phyloP scores from a whole-genome alignment of 2,329 filamentous ascomycete genomes.

The Pseudogymnoascus sp. region DNA sequence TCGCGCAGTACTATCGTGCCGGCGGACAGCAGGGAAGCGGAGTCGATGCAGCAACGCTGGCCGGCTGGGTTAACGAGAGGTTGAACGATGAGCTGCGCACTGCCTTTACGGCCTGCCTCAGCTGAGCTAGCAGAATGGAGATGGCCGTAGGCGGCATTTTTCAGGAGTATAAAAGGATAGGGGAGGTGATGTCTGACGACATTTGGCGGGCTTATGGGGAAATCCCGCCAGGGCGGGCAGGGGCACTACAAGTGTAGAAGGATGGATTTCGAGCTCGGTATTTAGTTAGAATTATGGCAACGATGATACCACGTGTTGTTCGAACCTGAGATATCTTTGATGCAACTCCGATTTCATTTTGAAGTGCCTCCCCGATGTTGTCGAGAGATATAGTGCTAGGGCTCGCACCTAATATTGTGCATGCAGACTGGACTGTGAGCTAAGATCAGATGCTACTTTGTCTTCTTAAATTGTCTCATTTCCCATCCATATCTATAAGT shows the following conservation, averaged over 20 bases:
- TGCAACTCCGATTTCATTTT: not conserved
- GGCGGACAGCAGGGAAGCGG: not conserved
- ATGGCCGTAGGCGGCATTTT: not conserved
- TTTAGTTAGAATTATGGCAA: constrained; percentile 5
- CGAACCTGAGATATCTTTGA: not conserved
- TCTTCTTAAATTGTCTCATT: not conserved
- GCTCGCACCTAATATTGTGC: not conserved
- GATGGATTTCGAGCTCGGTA: not conserved
- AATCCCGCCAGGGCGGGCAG: not conserved
- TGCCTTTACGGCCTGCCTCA: not conserved
- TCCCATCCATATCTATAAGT: not conserved
- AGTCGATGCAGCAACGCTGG: not conserved
- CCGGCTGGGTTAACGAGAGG: constrained; percentile 1
- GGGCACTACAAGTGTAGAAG: constrained; percentile 3
- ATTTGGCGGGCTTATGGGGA: constrained; percentile 1
- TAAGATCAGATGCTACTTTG: not conserved
- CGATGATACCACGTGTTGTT: not conserved
- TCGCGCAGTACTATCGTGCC: constrained; percentile 34
- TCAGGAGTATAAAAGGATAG: constrained; percentile 4
- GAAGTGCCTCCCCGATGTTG: not conserved
- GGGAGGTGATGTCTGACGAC: not conserved
- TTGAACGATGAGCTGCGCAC: not conserved
- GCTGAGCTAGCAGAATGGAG: not conserved
- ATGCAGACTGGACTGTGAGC: not conserved
- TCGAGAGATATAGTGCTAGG: not conserved